Evolutionary conservation across 768 basidiomycete genomes (phyloP).

Genomic region (Lactifluus pinguis): DNA sequence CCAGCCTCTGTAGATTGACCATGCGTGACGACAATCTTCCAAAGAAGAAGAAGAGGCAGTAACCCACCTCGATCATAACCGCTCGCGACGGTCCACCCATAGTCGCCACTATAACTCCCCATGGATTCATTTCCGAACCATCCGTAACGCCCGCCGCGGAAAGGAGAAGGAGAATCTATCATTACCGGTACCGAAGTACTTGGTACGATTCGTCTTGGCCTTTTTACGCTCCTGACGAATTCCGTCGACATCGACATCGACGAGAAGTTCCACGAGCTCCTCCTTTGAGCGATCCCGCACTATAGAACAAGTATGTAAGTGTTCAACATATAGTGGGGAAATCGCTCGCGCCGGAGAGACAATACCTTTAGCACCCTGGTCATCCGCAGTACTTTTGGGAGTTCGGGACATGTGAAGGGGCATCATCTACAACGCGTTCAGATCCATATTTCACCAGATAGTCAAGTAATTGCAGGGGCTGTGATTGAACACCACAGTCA

Average conservation of each 20-base stretch:
- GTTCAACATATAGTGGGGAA: not conserved
- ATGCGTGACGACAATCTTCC: not conserved
- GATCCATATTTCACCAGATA: constrained; percentile 96
- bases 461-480: constrained; percentile 90
- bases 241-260: constrained; percentile 65
- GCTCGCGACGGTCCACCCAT: constrained; percentile 35
- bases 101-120: constrained; percentile 26
- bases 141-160: constrained; percentile 49
- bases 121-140: constrained; percentile 55
- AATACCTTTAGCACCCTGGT: constrained; percentile 94
- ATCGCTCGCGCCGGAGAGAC: constrained; percentile 1
- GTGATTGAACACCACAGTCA: not conserved
- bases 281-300: constrained; percentile 93
- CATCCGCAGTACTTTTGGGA: constrained; percentile 93
- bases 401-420: constrained; percentile 86
- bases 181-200: constrained; percentile 82
- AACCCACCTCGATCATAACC: constrained; percentile 30
- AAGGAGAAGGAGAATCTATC: constrained; percentile 63
- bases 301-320: constrained; percentile 26
- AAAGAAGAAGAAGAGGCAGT: not conserved
- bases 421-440: constrained; percentile 96
- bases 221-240: constrained; percentile 86
- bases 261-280: constrained; percentile 83
- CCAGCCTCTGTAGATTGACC: constrained; percentile 7
- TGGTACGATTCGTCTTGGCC: constrained; percentile 83